These are phyloP conservation scores for Coemansia sp. DNA, from an alignment of 192 early-diverging fungal species.

Conservation along the genomic window DNA sequence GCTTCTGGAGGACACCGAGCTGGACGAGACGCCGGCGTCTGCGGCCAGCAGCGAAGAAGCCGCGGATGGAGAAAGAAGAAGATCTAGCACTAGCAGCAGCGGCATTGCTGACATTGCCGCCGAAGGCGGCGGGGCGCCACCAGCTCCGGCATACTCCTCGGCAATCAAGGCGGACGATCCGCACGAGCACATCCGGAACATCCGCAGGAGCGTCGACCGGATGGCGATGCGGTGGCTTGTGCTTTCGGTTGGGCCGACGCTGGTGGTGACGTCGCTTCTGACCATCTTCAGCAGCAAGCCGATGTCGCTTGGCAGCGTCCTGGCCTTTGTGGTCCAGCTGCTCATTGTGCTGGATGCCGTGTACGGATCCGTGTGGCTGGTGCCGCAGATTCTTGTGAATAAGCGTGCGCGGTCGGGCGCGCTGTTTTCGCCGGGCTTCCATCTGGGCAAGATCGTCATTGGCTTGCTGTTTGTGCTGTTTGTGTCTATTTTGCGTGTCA, in stretches of 20 bases:
- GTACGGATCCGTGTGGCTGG: background rate
- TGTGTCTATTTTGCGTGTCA: background rate
- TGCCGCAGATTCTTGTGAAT: constrained; percentile 16
- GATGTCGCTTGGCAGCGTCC: background rate
- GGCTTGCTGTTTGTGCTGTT: background rate
- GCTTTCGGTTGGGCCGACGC: constrained; percentile 1
- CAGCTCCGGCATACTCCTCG: background rate
- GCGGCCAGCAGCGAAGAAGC: background rate
- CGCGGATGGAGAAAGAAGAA: background rate
- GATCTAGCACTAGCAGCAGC: background rate
- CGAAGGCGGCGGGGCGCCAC: background rate
- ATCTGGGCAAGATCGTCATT: background rate
- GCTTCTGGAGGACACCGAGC: background rate
- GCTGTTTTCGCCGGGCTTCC: constrained; percentile 2
- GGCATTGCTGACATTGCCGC: no score
- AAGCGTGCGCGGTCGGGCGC: constrained; percentile 1
- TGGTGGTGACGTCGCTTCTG: background rate
- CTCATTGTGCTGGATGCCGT: background rate
- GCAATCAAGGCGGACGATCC: constrained; percentile 1
- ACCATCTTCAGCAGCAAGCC: background rate
- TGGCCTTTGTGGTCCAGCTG: background rate
- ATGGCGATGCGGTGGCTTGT: constrained; percentile 7
- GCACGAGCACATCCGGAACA: constrained; percentile 3
- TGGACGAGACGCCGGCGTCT: background rate
- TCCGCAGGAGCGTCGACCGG: constrained; percentile 7